Percentiles rank a stretch among this genome's conserved stretches.
These are phyloP conservation scores for Macrocybe sp. DNA, from an alignment of 1,284 basidiomycete genomes.

Conservation along the genomic window DNA sequence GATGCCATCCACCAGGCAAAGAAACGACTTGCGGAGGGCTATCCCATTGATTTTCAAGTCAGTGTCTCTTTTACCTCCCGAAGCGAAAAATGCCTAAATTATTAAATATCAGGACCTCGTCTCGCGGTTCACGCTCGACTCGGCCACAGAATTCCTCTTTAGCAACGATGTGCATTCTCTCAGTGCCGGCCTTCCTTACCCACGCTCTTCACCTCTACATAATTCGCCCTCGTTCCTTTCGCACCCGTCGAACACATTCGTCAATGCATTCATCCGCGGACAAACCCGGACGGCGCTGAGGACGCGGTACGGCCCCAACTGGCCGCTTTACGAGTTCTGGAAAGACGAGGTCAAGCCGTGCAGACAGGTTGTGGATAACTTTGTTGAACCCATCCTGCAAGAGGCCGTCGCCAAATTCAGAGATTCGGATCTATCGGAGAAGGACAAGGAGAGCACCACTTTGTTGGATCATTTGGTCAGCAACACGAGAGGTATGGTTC, in stretches of 20 bases:
- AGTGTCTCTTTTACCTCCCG: background rate
- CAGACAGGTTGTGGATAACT: slow-evolving; percentile 27
- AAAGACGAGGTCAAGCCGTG: slow-evolving; percentile 23
- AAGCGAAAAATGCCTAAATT: background rate
- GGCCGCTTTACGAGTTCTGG: slow-evolving; percentile 32
- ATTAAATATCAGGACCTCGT: slow-evolving; percentile 32
- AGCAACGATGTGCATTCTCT: slow-evolving; percentile 29
- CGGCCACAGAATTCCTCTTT: slow-evolving; percentile 48
- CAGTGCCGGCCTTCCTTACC: slow-evolving; percentile 25
- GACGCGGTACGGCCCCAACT: slow-evolving; percentile 23
- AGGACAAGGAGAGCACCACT: slow-evolving; percentile 21
- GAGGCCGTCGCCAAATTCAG: slow-evolving; percentile 19
- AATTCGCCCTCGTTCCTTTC: slow-evolving; percentile 7
- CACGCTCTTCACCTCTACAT: slow-evolving; percentile 13
- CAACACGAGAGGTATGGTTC: slow-evolving; percentile 25
- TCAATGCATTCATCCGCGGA: slow-evolving; percentile 27
- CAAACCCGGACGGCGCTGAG: slow-evolving; percentile 22
- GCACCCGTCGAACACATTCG: slow-evolving; percentile 26
- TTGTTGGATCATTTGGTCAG: slow-evolving; percentile 33
- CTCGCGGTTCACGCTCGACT: slow-evolving; percentile 32
- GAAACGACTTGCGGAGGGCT: slow-evolving; percentile 27
- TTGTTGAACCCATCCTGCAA: slow-evolving; percentile 27
- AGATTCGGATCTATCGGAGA: slow-evolving; percentile 10
- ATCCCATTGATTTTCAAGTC: slow-evolving; percentile 40
- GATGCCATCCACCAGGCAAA: slow-evolving; percentile 28